These are phyloP conservation scores for Cyberlindnera xylosilytica DNA, from an alignment of 805 yeast genomes.

Conservation along the genomic window DNA sequence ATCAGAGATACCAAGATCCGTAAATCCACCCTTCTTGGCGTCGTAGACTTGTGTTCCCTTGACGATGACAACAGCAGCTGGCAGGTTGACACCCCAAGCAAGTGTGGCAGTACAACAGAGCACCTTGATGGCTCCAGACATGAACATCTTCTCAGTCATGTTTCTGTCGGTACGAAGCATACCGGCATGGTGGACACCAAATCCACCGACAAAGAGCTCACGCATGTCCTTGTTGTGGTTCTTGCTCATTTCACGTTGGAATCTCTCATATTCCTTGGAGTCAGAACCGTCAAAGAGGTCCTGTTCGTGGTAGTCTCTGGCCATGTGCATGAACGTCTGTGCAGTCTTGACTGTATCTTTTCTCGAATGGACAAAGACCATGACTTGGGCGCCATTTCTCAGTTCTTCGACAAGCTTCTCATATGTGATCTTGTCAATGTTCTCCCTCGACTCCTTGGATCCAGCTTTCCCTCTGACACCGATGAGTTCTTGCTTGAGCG, in stretches of 20 bases:
- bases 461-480: conserved; percentile 91
- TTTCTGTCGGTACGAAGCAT: conserved; percentile 90
- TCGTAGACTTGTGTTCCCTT: conserved; percentile 97
- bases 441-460: conserved; percentile 60
- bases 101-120: conserved; percentile 94
- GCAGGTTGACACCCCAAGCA: conserved; percentile 99
- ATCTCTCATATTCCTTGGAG: conserved; percentile 39
- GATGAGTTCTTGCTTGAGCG: conserved; percentile 79
- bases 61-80: conserved; percentile 95
- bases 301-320: conserved; percentile 56
- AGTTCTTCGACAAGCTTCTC: conserved; percentile 70
- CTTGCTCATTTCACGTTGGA: conserved; percentile 61
- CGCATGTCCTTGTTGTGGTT: conserved; percentile 75
- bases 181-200: conserved; percentile 98
- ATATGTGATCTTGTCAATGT: conserved; percentile 72
- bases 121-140: conserved; percentile 81
- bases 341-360: conserved; percentile 90
- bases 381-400: conserved; percentile 75
- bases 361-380: conserved; percentile 96
- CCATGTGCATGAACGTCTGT: conserved; percentile 62
- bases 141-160: conserved; percentile 82
- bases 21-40: conserved; percentile 89
- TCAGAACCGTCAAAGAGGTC: conserved; percentile 57
- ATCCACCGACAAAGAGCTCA: conserved; percentile 77
- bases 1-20: conserved; percentile 92